A percentile compares a stretch with the other conserved stretches of the same genome.
Conservation (phyloP, 208 protist genomes). For the Trypanosoma platydactyli region DNA sequence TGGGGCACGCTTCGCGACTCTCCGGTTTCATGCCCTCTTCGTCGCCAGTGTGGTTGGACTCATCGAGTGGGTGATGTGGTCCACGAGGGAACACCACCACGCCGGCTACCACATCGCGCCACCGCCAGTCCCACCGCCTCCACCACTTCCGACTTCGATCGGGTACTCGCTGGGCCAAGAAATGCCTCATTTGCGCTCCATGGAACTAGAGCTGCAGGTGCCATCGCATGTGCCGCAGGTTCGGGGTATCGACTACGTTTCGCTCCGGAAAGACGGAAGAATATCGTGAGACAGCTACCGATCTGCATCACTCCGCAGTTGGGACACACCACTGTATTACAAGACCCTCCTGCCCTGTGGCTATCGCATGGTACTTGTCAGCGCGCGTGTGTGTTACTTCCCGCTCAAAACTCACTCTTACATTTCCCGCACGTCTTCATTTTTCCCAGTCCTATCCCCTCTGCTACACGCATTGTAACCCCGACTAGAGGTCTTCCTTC, state of each 20-base stretch:
- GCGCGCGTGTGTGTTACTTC: too few relatives aligned
- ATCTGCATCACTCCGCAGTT: too few relatives aligned
- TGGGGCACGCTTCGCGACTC: conserved; percentile 51
- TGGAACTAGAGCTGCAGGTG: conserved; percentile 46
- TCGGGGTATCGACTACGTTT: conserved; percentile 22
- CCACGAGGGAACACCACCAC: conserved; percentile 31
- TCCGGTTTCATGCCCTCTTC: conserved; percentile 55
- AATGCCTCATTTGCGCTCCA: conserved; percentile 52
- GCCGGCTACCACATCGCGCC: conserved; percentile 34
- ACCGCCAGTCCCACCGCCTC: conserved; percentile 59
- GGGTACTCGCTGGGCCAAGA: conserved; percentile 52
- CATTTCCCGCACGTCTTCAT: too few relatives aligned
- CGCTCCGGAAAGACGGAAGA: conserved; percentile 18
- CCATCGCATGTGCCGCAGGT: conserved; percentile 49
- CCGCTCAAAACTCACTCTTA: too few relatives aligned
- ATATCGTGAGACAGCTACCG: not conserved
- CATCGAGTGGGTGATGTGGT: conserved; percentile 60
- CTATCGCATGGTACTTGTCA: too few relatives aligned
- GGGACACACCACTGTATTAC: too few relatives aligned
- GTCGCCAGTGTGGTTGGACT: conserved; percentile 36
- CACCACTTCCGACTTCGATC: conserved; percentile 48
- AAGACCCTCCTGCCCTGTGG: too few relatives aligned
- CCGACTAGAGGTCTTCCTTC: too few relatives aligned
- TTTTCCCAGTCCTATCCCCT: too few relatives aligned
- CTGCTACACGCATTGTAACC: too few relatives aligned